Evolutionary conservation across 2,329 filamentous ascomycete genomes (phyloP), one percentile per base, ranked within the genome.

Genomic region (Penicillium sp.): DNA sequence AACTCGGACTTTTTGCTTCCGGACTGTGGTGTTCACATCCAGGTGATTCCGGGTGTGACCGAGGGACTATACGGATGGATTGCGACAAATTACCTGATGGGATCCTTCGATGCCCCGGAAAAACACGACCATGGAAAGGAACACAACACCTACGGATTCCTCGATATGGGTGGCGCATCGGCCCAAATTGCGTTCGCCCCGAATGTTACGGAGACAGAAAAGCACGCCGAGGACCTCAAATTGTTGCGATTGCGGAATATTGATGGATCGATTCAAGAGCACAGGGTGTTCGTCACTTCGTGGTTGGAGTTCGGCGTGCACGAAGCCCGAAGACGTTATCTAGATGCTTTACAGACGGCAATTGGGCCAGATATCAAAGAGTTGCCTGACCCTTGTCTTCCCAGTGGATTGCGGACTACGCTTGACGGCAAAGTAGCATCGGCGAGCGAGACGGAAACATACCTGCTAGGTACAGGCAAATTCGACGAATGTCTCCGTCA

Each of bases 261-360:
- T 21, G 87, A 94, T 71, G 94, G 94, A 10, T 81, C 85, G 1
- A 77, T 88, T 0, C 77, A 87, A 48, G 94, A 99, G 70, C 90
- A 97, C 77, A 87, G 85, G 64, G 90, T 99, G 3, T 99, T 99
- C 72, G 93, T 96, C 0, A 93, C 93, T 1, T 96, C 94, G 0
- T 99, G 94, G 94, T 82, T 99, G 6, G 93, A 93, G 0, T 99
- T 96, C 70, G 94, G 94, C n/a, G 93, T 96, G 31, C 94, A 97
- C 64, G 88, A 97, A 77, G 94, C 96, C 5, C 86, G 94, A 47
- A 82, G 89, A 65, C 84, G 93, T 56, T 99, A 96, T 68, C 80
- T 97, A n/a, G 82, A 92, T 59, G 81, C 84, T 4, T 77, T 99
- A n/a, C 74, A 88, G 55, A 85, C 90, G 35, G 82, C 86, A 1